Evolutionary conservation across 1,284 basidiomycete genomes (phyloP), one percentile per base, ranked within the genome.

Genomic region (Trametes hirsuta): DNA sequence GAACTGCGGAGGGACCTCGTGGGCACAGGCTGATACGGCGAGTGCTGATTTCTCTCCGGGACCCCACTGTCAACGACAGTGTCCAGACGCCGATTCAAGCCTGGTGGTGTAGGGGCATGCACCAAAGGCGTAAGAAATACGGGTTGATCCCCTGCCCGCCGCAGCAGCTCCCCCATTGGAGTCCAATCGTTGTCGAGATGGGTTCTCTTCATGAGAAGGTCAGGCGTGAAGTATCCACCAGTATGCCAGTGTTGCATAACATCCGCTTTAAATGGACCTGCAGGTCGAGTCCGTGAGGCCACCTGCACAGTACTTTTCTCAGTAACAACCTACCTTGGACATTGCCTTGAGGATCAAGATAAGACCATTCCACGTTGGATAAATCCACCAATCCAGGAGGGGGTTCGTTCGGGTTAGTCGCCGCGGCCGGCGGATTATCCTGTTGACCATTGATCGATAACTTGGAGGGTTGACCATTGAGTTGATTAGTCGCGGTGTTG

Each of bases 231-330:
- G 78, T 97, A 99, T 14, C 90, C 90, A 71, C 91, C 92, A 56
- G 93, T 87, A 74, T 89, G 92, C 97, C 97, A 98, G 68, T 94
- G 93, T 77, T 98, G 95, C 97, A 99, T 98, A 61, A 92, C 74
- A 63, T 90, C 85, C 25, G 92, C 94, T 44, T 84, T 83, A 81
- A 98, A 99, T 2, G 97, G 97, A 53, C 95, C 94, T 95, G 63
- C 2, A 62, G 57, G 64, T 48, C 37, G 46, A 35, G 15, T 35
- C 37, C 25, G 35, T 64, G 49, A 62, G 50, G 47, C 15, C 56
- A 41, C 45, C 53, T 58, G 50, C 41, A 14, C 39, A 25, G 48
- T 21, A 14, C 12, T 35, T 22, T 15, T 8, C 48, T 48, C 22
- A 41, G 41, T 22, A 25, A 55, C 4, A 14, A 63, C 78, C 66